Base-by-base conservation (phyloP, 768 basidiomycete genomes). In the Cubamyces sp. region DNA sequence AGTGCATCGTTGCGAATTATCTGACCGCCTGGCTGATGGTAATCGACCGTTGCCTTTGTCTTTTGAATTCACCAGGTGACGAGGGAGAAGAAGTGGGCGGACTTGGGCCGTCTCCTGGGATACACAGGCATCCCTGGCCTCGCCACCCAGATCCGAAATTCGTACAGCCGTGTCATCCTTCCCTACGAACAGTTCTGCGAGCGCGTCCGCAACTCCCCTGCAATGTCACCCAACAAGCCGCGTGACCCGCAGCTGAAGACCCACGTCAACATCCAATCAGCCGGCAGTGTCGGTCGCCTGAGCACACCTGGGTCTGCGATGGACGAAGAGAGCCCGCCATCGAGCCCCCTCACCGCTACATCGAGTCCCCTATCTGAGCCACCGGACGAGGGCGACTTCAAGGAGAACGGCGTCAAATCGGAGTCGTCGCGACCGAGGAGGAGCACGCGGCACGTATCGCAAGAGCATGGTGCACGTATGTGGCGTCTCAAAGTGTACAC, bases 171-270 rank as follows among this genome's bases (percentile, higher is more conserved):
- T 57, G 92, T 99, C 71, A 92, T 99, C 68, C 83, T 94, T 46
- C 97, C 97, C n/a, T 99, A 94, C 70, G 96, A 98, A 70, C 86
- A 92, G 69, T 98, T 94, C 73, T 88, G 87, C 60, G 85, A 88
- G 50, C 84, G 87, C 51, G 91, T 87, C 47, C 84, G 86, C 62
- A 87, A 84, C 68, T 87, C 87, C 30, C 84, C 88, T 21, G 70
- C 74, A 14, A 65, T 81, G 54, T 79, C 81, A 16, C 73, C 75
- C 41, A 67, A 66, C 51, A 75, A 79, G 60, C 78, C 78, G 58
- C 79, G 82, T 9, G 75, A 79, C 59, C 73, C 82, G 65, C 83
- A 82, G 47, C 74, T 84, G 57, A 87, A 83, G 75, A 87, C 82
- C 37, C 84, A 85, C 68, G 69, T 70, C 19, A 82, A 83, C 64